Evolutionary conservation across 2,329 filamentous ascomycete species (phyloP).

Genomic region (Verticillium isaacii): DNA sequence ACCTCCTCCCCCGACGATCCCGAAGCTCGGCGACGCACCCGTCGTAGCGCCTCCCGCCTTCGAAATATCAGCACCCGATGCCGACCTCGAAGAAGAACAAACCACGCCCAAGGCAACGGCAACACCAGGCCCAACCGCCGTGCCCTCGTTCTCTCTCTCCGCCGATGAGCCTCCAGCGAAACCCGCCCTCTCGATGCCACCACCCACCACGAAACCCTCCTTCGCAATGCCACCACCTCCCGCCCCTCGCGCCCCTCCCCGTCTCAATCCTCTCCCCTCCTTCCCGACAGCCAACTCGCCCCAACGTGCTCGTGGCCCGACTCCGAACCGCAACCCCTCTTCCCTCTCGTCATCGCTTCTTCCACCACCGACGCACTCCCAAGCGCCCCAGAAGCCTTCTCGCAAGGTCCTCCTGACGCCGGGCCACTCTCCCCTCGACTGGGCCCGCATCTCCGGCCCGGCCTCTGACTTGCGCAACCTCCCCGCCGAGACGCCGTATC

Average conservation of each 20-base stretch:
- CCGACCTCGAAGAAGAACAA: constrained; percentile 31
- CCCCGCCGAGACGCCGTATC: constrained; percentile 44
- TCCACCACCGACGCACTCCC: constrained; percentile 49
- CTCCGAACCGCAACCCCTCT: constrained; percentile 33
- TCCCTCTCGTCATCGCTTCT: constrained; percentile 36
- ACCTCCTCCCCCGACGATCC: constrained; percentile 27
- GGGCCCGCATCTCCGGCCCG: constrained; percentile 72
- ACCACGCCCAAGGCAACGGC: constrained; percentile 47
- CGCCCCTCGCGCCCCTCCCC: constrained; percentile 11
- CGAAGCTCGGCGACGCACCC: background rate
- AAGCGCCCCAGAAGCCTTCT: constrained; percentile 49
- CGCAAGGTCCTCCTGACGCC: constrained; percentile 79
- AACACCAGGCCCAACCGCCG: constrained; percentile 15
- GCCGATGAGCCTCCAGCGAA: constrained; percentile 13
- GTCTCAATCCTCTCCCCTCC: constrained; percentile 20
- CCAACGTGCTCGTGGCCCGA: constrained; percentile 37
- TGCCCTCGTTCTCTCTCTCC: constrained; percentile 45
- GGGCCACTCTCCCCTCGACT: constrained; percentile 92
- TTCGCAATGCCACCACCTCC: constrained; percentile 18
- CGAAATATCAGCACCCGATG: constrained; percentile 5
- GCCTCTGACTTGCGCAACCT: constrained; percentile 63
- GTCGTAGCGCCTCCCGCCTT: constrained; percentile 1
- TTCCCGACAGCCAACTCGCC: constrained; percentile 50
- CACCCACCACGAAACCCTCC: constrained; percentile 9
- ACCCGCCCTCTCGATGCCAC: background rate